Percentiles rank a stretch among this genome's conserved stretches.
phyloP scores from a whole-genome alignment of 805 yeast genomes.

The Komagataella pastoris region DNA sequence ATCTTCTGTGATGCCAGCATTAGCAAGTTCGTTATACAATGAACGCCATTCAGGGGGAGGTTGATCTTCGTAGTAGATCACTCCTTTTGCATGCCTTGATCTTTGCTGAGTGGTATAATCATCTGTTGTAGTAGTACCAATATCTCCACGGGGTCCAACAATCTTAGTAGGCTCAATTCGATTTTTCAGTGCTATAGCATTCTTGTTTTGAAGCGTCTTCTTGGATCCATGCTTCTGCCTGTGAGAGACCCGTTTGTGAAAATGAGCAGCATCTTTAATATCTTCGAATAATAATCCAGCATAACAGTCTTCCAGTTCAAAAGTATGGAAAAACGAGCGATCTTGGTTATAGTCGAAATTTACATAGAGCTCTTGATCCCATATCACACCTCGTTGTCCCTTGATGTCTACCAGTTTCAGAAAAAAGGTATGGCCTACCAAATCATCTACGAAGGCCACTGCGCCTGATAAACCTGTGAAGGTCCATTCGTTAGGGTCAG shows the following conservation, averaged over 20 bases:
- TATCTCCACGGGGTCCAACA: slow-evolving; percentile 59
- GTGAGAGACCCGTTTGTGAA: slow-evolving; percentile 60
- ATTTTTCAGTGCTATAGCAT: slow-evolving; percentile 71
- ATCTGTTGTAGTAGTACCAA: slow-evolving; percentile 7
- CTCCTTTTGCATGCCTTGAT: slow-evolving; percentile 40
- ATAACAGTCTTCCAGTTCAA: slow-evolving; percentile 82
- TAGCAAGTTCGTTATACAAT: slow-evolving; percentile 57
- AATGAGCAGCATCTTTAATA: slow-evolving; percentile 74
- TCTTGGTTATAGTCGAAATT: slow-evolving; percentile 88
- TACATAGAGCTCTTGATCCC: slow-evolving; percentile 94
- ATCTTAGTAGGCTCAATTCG: slow-evolving; percentile 19
- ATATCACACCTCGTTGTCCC: slow-evolving; percentile 76
- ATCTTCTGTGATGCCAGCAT: slow-evolving; percentile 73
- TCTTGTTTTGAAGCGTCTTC: slow-evolving; percentile 74
- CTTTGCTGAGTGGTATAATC: slow-evolving; percentile 39
- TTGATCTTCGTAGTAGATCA: slow-evolving; percentile 58
- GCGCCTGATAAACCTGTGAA: slow-evolving; percentile 90
- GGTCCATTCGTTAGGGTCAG: slow-evolving; percentile 69
- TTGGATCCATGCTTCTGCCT: slow-evolving; percentile 79
- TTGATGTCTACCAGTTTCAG: slow-evolving; percentile 76
- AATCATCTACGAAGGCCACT: slow-evolving; percentile 73
- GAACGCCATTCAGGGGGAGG: slow-evolving; percentile 83
- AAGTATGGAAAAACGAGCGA: slow-evolving; percentile 86
- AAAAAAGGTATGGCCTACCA: slow-evolving; percentile 89
- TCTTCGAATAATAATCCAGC: slow-evolving; percentile 87